Evolutionary conservation across 257 asterid genomes (phyloP), one percentile per base, ranked within the genome.

Genomic region (Nyctanthes arbortristis): DNA sequence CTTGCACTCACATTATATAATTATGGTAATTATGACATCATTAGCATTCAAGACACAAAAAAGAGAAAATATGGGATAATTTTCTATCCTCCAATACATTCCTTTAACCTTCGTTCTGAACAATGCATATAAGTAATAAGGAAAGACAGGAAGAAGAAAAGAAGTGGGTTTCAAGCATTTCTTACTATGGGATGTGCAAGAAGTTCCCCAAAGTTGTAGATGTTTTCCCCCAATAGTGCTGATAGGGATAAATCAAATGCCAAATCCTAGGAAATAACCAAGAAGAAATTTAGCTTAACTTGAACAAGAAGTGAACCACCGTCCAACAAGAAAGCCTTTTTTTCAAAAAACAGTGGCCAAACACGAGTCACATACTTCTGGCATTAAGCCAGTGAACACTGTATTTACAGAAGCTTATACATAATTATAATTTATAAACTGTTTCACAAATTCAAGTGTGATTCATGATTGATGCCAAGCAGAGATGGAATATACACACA

Each of bases 181-280:
- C 98, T 87, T 85, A 92, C 98, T 73, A 92, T 89, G 61, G 96
- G 98, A 81, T 92, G 98, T 20, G 98, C 96, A 80, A 92, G 96
- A 65, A 92, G 85, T 82, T 92, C 98, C 11, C 96, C 96, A 52
- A 92, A 92, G 84, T 92, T 92, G 92, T 89, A 92, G 73, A 92
- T 88, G 81, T 92, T 92, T n/a, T 92, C 98, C 74, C 98, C 98
- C 84, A 92, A 84, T 75, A 92, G 77, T 13, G 98, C 98, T 13
- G 98, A 86, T 4, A 92, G 91, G 52, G 98, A 88, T 24, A 92
- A 65, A 79, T 92, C 98, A 82, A 92, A 92, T 18, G 98, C 96
- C 90, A 92, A 84, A 78, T 92, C 98, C 98, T 92, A 10, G 66
- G 37, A 70, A 72, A 66, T 65, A 67, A 61, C 47, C 54, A 13